Conservation (phyloP, 116 monocot species). For the Iris pallida region DNA sequence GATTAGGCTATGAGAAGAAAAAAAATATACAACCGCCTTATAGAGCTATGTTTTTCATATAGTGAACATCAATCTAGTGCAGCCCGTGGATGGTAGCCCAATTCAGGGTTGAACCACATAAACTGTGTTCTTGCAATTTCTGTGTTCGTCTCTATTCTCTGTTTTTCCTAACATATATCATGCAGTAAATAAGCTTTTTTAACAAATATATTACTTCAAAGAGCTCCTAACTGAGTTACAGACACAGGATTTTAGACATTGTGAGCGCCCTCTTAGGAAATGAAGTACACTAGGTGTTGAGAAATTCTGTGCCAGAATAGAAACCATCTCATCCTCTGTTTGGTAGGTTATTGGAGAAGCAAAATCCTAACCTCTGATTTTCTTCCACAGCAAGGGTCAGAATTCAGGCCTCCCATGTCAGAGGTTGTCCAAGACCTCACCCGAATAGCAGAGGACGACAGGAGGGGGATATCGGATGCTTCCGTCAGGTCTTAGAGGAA, state of each 20-base stretch:
- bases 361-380: background rate
- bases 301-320: background rate
- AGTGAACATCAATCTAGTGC: too few relatives aligned
- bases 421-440: constrained; percentile 60
- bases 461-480: constrained; percentile 9
- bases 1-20: too few relatives aligned
- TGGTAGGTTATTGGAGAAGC: background rate
- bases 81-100: too few relatives aligned
- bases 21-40: too few relatives aligned
- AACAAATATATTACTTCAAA: background rate
- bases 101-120: too few relatives aligned
- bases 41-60: too few relatives aligned
- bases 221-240: background rate
- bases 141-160: too few relatives aligned
- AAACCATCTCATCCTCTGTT: background rate
- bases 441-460: constrained; percentile 25
- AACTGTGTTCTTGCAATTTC: too few relatives aligned
- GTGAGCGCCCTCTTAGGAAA: background rate
- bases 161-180: too few relatives aligned
- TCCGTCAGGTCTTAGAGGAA: constrained; percentile 8
- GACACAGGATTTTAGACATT: background rate
- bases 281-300: background rate
- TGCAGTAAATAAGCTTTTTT: background rate
- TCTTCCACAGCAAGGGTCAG: constrained; percentile 43
- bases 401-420: constrained; percentile 60